phyloP scores from a whole-genome alignment of 1,284 basidiomycete species.

The Ceratobasidium sp. region DNA sequence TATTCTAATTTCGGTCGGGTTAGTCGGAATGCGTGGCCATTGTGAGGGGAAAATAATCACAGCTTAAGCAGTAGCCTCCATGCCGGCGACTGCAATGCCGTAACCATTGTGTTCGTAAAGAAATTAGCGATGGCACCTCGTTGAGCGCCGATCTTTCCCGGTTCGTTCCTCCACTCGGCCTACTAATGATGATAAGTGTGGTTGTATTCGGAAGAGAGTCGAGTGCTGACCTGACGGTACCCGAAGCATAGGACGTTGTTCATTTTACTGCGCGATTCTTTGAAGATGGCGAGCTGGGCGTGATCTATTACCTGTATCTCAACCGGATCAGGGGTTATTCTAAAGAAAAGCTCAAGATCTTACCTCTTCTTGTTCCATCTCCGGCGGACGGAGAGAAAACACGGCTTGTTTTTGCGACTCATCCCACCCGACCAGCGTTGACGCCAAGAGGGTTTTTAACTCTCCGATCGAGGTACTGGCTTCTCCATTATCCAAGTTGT shows the following conservation, averaged over 20 bases:
- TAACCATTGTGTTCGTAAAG: conserved; percentile 80
- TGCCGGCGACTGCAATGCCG: conserved; percentile 71
- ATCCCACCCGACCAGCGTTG: conserved; percentile 32
- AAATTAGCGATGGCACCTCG: conserved; percentile 67
- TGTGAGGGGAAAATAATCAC: conserved; percentile 57
- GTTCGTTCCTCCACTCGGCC: conserved; percentile 54
- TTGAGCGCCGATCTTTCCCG: conserved; percentile 54
- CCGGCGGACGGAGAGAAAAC: background rate
- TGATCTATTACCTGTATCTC: conserved; percentile 68
- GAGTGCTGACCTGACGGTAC: conserved; percentile 69
- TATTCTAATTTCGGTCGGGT: conserved; percentile 62
- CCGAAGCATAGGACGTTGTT: conserved; percentile 75
- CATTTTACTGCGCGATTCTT: conserved; percentile 57
- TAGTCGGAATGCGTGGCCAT: background rate
- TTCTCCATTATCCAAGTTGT: background rate
- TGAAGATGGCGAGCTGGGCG: conserved; percentile 68
- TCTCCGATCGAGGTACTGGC: background rate
- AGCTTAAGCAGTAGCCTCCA: conserved; percentile 76
- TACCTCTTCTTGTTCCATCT: conserved; percentile 42
- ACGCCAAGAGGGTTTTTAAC: background rate
- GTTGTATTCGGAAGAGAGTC: background rate
- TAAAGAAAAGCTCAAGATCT: background rate
- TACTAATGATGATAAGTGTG: conserved; percentile 36
- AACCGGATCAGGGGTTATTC: background rate
- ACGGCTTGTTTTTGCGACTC: background rate